These are phyloP conservation scores for Melanogaster broomeanus DNA, from an alignment of 768 basidiomycete species.

Conservation along the genomic window DNA sequence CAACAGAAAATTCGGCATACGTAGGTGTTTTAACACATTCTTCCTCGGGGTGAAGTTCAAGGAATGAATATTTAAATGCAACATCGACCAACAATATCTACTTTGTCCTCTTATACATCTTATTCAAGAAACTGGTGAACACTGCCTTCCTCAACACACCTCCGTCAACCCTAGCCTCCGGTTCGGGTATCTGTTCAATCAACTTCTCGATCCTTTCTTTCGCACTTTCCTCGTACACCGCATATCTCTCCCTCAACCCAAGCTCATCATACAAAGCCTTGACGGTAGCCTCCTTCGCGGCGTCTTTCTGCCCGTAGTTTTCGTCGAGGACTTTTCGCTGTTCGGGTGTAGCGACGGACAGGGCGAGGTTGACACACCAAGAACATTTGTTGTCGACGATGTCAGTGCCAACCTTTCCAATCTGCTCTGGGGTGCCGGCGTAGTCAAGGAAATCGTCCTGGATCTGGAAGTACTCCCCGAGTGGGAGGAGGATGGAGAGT, in stretches of 20 bases:
- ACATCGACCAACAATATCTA: conserved; percentile 25
- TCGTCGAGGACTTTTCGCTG: conserved; percentile 63
- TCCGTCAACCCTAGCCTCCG: conserved; percentile 38
- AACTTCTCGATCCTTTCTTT: conserved; percentile 65
- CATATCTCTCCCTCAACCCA: conserved; percentile 66
- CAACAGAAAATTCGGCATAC: background rate
- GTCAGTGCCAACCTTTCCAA: conserved; percentile 97
- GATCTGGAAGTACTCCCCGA: conserved; percentile 98
- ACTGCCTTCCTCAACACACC: conserved; percentile 61
- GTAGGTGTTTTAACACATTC: conserved; percentile 1
- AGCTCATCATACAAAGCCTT: conserved; percentile 74
- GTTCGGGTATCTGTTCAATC: conserved; percentile 76
- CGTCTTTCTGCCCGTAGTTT: conserved; percentile 63
- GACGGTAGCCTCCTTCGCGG: conserved; percentile 51
- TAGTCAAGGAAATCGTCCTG: conserved; percentile 98
- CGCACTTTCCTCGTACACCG: conserved; percentile 73
- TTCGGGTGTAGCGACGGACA: conserved; percentile 53
- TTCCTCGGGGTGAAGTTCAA: background rate
- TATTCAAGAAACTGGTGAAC: conserved; percentile 83
- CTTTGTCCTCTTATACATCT: conserved; percentile 74
- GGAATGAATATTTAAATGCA: conserved; percentile 4
- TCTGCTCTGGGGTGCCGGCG: conserved; percentile 83
- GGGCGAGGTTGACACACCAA: conserved; percentile 92
- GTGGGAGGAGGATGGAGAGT: conserved; percentile 78
- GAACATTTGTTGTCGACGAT: conserved; percentile 99